Conservation (phyloP, 495 filamentous ascomycete species). For the Letharia columbiana region DNA sequence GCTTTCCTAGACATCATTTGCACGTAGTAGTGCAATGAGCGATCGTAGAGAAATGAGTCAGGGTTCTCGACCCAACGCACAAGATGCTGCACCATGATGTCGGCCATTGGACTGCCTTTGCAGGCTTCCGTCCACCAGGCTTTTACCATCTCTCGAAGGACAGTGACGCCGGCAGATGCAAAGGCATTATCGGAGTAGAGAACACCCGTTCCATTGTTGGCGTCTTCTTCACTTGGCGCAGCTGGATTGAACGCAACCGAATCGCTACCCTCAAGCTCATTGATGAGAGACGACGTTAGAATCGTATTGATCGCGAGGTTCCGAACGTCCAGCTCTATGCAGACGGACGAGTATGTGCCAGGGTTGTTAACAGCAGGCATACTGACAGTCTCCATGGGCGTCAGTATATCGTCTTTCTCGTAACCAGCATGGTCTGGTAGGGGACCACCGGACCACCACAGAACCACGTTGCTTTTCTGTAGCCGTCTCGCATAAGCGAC, state of each 20-base stretch:
- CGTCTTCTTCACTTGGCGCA: constrained; percentile 47
- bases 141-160: constrained; percentile 96
- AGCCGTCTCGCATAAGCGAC: constrained; percentile 87
- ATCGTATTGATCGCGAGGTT: constrained; percentile 98
- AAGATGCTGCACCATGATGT: constrained; percentile 95
- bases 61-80: constrained; percentile 94
- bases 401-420: constrained; percentile 83
- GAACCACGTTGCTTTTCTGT: constrained; percentile 83
- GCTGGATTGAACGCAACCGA: constrained; percentile 73
- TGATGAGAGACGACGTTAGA: constrained; percentile 92
- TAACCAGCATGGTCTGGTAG: constrained; percentile 92
- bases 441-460: constrained; percentile 93
- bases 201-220: constrained; percentile 52
- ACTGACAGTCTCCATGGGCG: constrained; percentile 76
- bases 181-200: constrained; percentile 88
- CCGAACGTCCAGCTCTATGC: constrained; percentile 87
- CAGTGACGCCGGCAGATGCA: constrained; percentile 77
- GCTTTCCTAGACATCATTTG: constrained; percentile 97
- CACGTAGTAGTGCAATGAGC: constrained; percentile 93
- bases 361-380: constrained; percentile 92
- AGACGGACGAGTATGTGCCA: constrained; percentile 90
- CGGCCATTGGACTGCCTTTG: constrained; percentile 83
- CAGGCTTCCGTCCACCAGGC: constrained; percentile 96
- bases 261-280: constrained; percentile 86
- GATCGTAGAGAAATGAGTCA: constrained; percentile 88